Evolutionary conservation across 768 basidiomycete genomes (phyloP), one percentile per base, ranked within the genome.

Genomic region (Amanita inopinata): DNA sequence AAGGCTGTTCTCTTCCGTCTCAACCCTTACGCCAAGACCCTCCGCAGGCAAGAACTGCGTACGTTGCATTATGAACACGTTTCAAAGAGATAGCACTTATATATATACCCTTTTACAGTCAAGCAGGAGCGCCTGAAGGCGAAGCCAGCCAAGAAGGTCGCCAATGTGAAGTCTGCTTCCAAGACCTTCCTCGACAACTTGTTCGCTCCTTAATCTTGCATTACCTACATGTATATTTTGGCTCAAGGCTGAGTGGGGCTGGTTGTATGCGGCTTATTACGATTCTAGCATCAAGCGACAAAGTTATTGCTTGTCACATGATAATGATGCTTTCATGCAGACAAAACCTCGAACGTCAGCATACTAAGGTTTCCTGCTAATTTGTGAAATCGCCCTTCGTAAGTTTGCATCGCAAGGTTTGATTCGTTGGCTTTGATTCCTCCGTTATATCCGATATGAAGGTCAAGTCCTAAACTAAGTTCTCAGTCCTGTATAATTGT

Each of bases 21-120:
- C 68, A 98, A 98, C 76, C 94, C 94, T 40, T 97, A 98, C 67
- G 94, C 93, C 56, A 94, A 94, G 78, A 84, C 85, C 33, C 65
- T 92, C 56, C 85, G 89, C 63, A 73, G 84, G 53, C 84, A 91
- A 57, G 90, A 94, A 61, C 65, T 94, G 51, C 74, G 86, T 90
- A 61, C 46, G 86, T 85, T 17, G 14, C 38, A 38, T 37, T 23
- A 35, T 40, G 19, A n/a, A n/a, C 14, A 40, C 34, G 1, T 14
- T 6, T 14, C 25, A 9, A n/a, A 34, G 11, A 2, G 8, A 8
- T 24, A 7, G 3, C 22, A 17, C 24, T 36, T 32, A 48, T 42
- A 31, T n/a, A 28, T 30, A 40, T 44, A 45, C n/a, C 36, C 43
- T 43, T 44, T 19, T 51, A 31, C 52, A 87, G 84, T 89, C 72